Evolutionary conservation across 306 rosid genomes (phyloP).

Genomic region (Lotus japonicus): DNA sequence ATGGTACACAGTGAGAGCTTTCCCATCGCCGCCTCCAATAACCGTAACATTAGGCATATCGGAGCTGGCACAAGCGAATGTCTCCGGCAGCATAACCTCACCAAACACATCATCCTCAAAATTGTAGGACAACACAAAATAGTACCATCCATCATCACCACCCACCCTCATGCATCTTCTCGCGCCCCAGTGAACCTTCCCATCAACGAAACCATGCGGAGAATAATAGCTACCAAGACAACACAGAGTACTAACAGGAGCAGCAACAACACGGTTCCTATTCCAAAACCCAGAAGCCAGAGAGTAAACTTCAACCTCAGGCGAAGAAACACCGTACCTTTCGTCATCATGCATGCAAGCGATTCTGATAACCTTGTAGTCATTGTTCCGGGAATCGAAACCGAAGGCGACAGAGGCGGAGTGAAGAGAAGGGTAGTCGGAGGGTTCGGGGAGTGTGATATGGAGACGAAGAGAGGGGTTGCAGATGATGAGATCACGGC

Average conservation of each 20-base stretch:
- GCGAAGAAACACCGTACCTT: not conserved
- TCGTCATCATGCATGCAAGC: slow-evolving; percentile 10
- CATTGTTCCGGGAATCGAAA: slow-evolving; percentile 8
- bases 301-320: slow-evolving; percentile 20
- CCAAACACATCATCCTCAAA: slow-evolving; percentile 18
- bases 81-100: slow-evolving; percentile 17
- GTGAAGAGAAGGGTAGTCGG: not conserved
- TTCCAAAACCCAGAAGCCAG: slow-evolving; percentile 23
- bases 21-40: not conserved
- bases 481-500: not conserved
- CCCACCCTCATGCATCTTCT: not conserved
- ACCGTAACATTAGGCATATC: not conserved
- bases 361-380: slow-evolving; percentile 23
- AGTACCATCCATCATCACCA: not conserved
- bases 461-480: slow-evolving; percentile 21
- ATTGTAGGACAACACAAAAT: slow-evolving; percentile 17
- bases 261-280: slow-evolving; percentile 9
- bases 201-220: slow-evolving; percentile 11
- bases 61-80: not conserved
- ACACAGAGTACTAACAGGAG: slow-evolving; percentile 12
- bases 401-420: not conserved
- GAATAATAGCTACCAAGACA: not conserved
- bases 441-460: slow-evolving; percentile 15
- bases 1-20: slow-evolving; percentile 4
- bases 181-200: slow-evolving; percentile 25